Conservation (phyloP, 768 basidiomycete genomes). For the Omphalotus guepiniiformis region DNA sequence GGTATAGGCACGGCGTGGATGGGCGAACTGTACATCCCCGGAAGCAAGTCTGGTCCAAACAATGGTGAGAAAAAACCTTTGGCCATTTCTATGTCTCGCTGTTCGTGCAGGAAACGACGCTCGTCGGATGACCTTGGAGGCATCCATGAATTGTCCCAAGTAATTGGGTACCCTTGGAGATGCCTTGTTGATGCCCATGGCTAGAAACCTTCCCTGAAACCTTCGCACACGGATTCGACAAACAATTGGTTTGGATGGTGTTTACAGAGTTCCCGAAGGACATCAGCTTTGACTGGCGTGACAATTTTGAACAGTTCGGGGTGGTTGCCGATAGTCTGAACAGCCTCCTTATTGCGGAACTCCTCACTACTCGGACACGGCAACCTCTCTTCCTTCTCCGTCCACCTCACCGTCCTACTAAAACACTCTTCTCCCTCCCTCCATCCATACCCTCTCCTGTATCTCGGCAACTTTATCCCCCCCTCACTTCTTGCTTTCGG, state of each 20-base stretch:
- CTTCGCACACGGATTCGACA: too few relatives aligned
- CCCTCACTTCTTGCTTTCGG: too few relatives aligned
- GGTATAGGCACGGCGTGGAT: constrained; percentile 39
- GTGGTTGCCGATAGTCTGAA: background rate
- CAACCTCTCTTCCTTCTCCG: background rate
- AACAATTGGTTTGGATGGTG: constrained; percentile 35
- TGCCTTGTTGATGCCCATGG: constrained; percentile 29
- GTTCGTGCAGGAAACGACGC: constrained; percentile 18
- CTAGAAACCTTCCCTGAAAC: constrained; percentile 40
- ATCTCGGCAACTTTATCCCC: too few relatives aligned
- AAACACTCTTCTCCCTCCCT: too few relatives aligned
- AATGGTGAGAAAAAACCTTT: too few relatives aligned
- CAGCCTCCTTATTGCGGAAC: background rate
- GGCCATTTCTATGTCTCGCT: constrained; percentile 22
- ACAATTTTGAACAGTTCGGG: constrained; percentile 8
- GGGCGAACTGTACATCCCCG: constrained; percentile 43
- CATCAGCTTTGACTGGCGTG: constrained; percentile 31
- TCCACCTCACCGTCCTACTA: background rate
- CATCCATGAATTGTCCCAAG: too few relatives aligned
- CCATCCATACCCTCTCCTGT: too few relatives aligned
- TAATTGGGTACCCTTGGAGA: constrained; percentile 16
- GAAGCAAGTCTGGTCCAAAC: constrained; percentile 32
- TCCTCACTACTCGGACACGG: background rate
- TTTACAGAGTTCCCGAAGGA: constrained; percentile 21
- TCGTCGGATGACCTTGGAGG: constrained; percentile 16